Percentiles rank a stretch among this genome's conserved stretches.
These are phyloP conservation scores for Lentinula raphanica DNA, from an alignment of 768 basidiomycete species.

Conservation along the genomic window DNA sequence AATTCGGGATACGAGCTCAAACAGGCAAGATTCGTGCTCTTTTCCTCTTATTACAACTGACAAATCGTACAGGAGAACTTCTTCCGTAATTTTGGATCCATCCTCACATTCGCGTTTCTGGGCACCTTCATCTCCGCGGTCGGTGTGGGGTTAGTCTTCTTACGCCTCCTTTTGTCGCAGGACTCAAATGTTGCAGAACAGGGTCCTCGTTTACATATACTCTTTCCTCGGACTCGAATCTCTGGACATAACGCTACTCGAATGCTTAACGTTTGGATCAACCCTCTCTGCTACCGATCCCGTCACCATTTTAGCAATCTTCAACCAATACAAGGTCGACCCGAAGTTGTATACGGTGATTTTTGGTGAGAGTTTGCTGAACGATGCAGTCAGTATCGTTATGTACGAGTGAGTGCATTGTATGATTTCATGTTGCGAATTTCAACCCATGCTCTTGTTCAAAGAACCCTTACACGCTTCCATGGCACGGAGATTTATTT, in stretches of 20 bases:
- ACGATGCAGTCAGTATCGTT: conserved; percentile 99
- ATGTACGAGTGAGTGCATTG: conserved; percentile 90
- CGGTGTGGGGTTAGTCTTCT: conserved; percentile 78
- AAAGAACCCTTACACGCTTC: conserved; percentile 86
- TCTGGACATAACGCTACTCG: conserved; percentile 77
- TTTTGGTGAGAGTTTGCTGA: conserved; percentile 93
- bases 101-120: conserved; percentile 86
- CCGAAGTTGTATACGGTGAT: conserved; percentile 96
- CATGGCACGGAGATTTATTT: conserved; percentile 85
- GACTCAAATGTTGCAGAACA: conserved; percentile 51
- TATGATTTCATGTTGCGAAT: too few relatives aligned
- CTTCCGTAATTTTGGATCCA: conserved; percentile 97
- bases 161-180: not conserved
- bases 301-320: conserved; percentile 95
- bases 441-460: not conserved
- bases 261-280: conserved; percentile 95
- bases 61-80: conserved; percentile 76
- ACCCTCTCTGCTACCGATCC: conserved; percentile 97
- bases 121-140: conserved; percentile 97
- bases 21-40: conserved; percentile 50
- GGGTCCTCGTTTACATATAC: conserved; percentile 91
- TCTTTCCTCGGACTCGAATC: conserved; percentile 90
- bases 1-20: conserved; percentile 98
- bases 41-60: not conserved
- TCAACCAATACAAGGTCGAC: conserved; percentile 98